phyloP scores from a whole-genome alignment of 768 basidiomycete species.

The Rhizopogon roseolus region DNA sequence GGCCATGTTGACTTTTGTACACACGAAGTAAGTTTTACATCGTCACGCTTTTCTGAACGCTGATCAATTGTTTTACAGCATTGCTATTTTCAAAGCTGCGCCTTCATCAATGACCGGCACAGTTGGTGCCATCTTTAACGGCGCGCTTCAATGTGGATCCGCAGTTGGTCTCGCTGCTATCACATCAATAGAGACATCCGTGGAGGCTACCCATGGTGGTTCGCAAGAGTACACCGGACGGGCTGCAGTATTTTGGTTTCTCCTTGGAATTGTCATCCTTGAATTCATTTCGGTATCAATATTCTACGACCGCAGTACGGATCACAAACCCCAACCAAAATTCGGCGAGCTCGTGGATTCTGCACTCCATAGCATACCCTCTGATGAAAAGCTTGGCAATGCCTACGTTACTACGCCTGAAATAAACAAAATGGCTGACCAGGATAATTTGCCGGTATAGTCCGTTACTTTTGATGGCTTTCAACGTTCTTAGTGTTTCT shows the following conservation, averaged over 20 bases:
- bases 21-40: slow-evolving; percentile 38
- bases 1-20: slow-evolving; percentile 39
- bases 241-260: slow-evolving; percentile 18
- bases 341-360: background rate
- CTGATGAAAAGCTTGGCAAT: background rate
- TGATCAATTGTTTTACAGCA: slow-evolving; percentile 22
- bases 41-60: background rate
- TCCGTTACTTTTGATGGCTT: no score
- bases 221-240: slow-evolving; percentile 32
- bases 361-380: background rate
- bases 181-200: slow-evolving; percentile 38
- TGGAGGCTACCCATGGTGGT: slow-evolving; percentile 31
- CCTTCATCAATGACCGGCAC: slow-evolving; percentile 46
- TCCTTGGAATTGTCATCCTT: no score
- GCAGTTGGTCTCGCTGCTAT: no score
- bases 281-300: no score
- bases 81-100: slow-evolving; percentile 45
- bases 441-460: no score
- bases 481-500: no score
- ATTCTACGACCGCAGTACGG: slow-evolving; percentile 2
- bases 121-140: slow-evolving; percentile 48
- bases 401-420: no score
- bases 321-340: slow-evolving; percentile 2
- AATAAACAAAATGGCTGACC: no score
- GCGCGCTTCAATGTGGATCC: no score